Evolutionary conservation across 1,284 basidiomycete species (phyloP), one percentile per base, ranked within the genome.

Genomic region (Trichosporon sp.): DNA sequence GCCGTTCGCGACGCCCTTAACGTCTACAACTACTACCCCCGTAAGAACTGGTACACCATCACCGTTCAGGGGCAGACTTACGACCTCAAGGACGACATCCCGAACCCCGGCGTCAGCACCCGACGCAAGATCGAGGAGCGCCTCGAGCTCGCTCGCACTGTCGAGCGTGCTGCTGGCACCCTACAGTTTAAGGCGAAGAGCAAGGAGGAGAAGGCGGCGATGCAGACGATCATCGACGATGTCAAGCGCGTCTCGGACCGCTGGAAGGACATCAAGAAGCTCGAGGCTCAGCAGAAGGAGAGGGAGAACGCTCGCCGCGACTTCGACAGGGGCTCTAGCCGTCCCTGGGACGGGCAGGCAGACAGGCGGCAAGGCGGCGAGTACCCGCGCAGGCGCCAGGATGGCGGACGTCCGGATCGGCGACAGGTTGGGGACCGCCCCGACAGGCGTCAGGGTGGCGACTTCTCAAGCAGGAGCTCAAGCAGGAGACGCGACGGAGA

Each of bases 1-100:
- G 70, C 76, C n/a, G 59, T 75, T 12, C 74, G 76, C 51, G 59
- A 75, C 35, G 76, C 76, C 1, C 21, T 76, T n/a, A 32, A 16
- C 32, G 37, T 76, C 10, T 71, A 72, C 67, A 68, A 71, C 19
- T 63, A 69, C 32, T 75, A 69, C n/a, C 72, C 68, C 10, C 21
- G 63, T 1, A 32, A 35, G 51, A 54, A 26, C 19, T 54, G 51
- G 51, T 54, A 21, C 51, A 54, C 51, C 6, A 21, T 54, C 19
- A 54, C 19, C 19, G 51, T 11, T 8, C 51, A 54, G 51, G 51
- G 51, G 6, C 10, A 54, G 19, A 21, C 19, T 10, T 16, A 10
- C 7, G 51, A 54, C 19, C 5, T 54, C 21, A 21, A 21, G 51
- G 51, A 54, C 51, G 19, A 54, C 51, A 54, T 54, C 21, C 51